Evolutionary conservation across 1,284 basidiomycete genomes (phyloP).

Genomic region (Irpex sp.): DNA sequence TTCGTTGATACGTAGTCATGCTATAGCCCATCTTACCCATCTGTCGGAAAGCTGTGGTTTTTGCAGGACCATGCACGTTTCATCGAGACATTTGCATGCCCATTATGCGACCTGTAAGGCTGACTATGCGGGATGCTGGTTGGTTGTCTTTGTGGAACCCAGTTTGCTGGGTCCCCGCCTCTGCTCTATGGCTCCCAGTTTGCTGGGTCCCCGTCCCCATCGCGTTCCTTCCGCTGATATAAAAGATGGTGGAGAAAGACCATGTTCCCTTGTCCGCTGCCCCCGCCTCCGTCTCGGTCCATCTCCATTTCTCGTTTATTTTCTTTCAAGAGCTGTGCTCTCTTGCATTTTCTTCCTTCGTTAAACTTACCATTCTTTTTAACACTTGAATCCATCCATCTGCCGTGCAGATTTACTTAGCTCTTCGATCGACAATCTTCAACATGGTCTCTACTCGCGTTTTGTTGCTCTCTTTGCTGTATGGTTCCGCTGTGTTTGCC

Average conservation of each 20-base stretch:
- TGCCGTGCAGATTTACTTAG: background rate
- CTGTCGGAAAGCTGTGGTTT: background rate
- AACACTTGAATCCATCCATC: background rate
- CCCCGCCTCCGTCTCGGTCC: background rate
- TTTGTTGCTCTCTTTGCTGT: slow-evolving; percentile 5
- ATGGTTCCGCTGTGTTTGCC: slow-evolving; percentile 5
- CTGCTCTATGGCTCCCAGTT: background rate
- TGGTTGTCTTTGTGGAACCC: background rate
- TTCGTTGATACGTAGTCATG: background rate
- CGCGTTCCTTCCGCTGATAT: background rate
- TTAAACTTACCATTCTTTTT: background rate
- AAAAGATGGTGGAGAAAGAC: background rate
- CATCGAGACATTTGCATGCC: background rate
- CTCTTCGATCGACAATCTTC: background rate
- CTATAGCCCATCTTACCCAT: background rate
- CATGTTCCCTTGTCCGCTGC: background rate
- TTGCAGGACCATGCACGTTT: background rate
- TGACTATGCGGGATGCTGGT: background rate
- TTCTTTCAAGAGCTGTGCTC: slow-evolving; percentile 2
- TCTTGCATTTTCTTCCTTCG: background rate
- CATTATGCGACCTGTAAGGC: background rate
- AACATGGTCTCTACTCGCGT: slow-evolving; percentile 8
- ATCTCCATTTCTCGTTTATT: background rate
- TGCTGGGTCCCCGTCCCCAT: background rate
- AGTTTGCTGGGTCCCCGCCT: background rate